Evolutionary conservation across 495 filamentous ascomycete genomes (phyloP), one percentile per base, ranked within the genome.

Genomic region (Penicillium odoratum): DNA sequence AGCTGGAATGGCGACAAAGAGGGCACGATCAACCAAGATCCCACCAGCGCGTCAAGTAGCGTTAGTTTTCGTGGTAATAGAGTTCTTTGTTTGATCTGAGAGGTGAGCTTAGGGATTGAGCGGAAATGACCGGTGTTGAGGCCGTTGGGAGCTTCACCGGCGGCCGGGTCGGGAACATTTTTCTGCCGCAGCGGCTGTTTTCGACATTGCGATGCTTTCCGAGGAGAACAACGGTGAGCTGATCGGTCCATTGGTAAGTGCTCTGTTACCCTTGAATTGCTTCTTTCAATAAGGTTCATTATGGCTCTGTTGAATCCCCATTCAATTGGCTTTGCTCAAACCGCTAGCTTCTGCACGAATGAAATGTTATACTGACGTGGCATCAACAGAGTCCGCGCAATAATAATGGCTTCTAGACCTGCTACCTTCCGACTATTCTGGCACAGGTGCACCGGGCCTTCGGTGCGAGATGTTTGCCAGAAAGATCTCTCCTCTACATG

Each of bases 91-190:
- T 46, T 56, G 30, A 40, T 57, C 45, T 44, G 50, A 52, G 34
- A 48, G 21, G 42, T 42, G 30, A 43, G 52, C 50, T 62, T 55
- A 48, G 48, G 53, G 46, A 47, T 55, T 43, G 57, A 56, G 38
- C 46, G 43, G 57, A 34, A 40, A 40, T 40, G 38, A 40, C 48
- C 58, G 47, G 57, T 67, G 74, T 75, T 75, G 74, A 75, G 70
- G 71, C 62, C 62, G 73, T 73, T 73, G 72, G 67, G 71, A 71
- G 67, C 68, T 70, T 75, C 74, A 75, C 75, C 73, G 75, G 73
- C 65, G 60, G 68, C 70, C 73, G 67, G 73, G 72, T 70, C 70
- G 66, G 74, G 73, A 76, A 75, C 64, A 74, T 77, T 77, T 77
- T 77, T 77, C 71, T 74, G 73, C 73, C 74, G 75, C 65, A 30